Evolutionary conservation across 2,329 filamentous ascomycete species (phyloP), one percentile per base, ranked within the genome.

Genomic region (Epichloe uncinata): DNA sequence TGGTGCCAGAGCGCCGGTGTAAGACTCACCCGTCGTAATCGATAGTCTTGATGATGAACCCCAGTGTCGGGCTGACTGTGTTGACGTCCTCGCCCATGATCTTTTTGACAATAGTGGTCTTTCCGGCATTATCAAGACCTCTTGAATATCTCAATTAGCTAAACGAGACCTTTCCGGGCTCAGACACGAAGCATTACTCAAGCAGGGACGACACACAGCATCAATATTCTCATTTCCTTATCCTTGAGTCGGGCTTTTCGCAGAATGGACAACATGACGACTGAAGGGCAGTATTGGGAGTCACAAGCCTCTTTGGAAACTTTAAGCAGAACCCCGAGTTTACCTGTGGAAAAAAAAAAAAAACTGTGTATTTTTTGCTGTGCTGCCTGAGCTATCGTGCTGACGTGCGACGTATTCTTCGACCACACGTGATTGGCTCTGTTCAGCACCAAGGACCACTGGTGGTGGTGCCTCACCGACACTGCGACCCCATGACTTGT

Each of bases 11-110:
- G 18, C 8, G 3, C 30, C 13, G n/a, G 26, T 33, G 11, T 15
- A 15, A 26, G 20, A 42, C 76, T 68, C 73, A 95, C 90, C 91
- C 93, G 57, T 91, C 82, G 63, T 94, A 95, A 58, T 97, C 90
- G 61, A 98, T 95, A 0, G 94, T 97, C 73, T 95, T 98, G 74
- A 98, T 98, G 63, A 96, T 97, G 68, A 98, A 98, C 0, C 93
- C 93, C 49, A 98, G 72, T 4, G 93, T 98, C 35, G 94, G 93
- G 69, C 90, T 96, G 61, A 98, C 90, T n/a, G 83, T 94, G 61
- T 87, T 93, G 61, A 97, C 83, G 66, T 97, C 91, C 66, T 98
- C 93, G 41, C 85, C 81, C 88, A 98, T 95, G 56, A 98, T 87
- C 66, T 77, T 85, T 71, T 98, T 98, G 54, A 97, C 93, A 56